Evolutionary conservation across 1,284 basidiomycete genomes (phyloP).

Genomic region (Phellopilus nigrolimitatus): DNA sequence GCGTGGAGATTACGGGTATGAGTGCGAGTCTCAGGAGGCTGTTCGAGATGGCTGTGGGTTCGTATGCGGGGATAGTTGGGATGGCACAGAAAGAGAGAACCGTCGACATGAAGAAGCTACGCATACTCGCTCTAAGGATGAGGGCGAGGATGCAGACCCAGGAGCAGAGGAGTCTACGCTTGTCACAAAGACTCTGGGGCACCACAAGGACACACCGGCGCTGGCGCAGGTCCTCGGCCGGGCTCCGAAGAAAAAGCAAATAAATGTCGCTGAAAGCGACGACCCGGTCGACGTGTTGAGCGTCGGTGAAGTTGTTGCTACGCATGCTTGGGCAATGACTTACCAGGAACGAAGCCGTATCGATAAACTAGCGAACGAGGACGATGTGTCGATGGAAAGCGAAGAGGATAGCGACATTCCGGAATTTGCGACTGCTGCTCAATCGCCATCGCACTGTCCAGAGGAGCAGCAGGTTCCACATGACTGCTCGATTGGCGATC

Average conservation of each 20-base stretch:
- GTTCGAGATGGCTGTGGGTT: constrained; percentile 67
- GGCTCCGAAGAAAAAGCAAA: constrained; percentile 47
- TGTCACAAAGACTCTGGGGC: constrained; percentile 57
- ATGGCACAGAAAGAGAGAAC: constrained; percentile 10
- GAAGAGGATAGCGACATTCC: constrained; percentile 17
- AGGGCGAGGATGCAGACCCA: not conserved
- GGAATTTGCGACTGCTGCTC: constrained; percentile 3
- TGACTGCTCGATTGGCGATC: constrained; percentile 55
- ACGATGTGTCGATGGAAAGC: not conserved
- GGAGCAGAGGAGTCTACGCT: constrained; percentile 31
- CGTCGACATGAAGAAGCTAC: not conserved
- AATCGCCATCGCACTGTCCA: constrained; percentile 16
- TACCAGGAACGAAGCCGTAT: constrained; percentile 40
- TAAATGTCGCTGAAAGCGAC: constrained; percentile 42
- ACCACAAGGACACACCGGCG: constrained; percentile 65
- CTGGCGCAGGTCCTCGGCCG: constrained; percentile 68
- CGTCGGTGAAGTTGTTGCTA: constrained; percentile 18
- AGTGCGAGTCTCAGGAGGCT: constrained; percentile 57
- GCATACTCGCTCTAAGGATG: not conserved
- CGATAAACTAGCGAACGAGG: constrained; percentile 7
- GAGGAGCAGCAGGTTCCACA: constrained; percentile 56
- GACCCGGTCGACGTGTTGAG: constrained; percentile 20
- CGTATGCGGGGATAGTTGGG: constrained; percentile 23
- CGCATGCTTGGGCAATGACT: constrained; percentile 35
- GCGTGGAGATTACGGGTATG: constrained; percentile 52